Percentiles rank a stretch among this genome's conserved stretches.
These are phyloP conservation scores for Trichoderma oligosporum DNA, from an alignment of 2,329 filamentous ascomycete species.

Conservation along the genomic window DNA sequence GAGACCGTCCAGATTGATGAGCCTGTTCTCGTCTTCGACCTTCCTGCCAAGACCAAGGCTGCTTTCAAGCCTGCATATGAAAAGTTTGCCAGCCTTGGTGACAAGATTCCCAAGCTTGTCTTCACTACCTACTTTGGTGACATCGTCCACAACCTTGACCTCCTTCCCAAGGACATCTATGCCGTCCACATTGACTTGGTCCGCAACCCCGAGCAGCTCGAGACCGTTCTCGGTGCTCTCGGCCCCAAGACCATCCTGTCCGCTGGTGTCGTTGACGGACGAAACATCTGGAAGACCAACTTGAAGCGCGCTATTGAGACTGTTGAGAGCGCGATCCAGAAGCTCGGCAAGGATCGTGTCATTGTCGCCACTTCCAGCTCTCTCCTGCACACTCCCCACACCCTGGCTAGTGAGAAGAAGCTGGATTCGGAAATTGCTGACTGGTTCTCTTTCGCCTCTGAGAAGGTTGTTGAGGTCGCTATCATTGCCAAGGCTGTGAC, in stretches of 20 bases:
- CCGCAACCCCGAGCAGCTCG: slow-evolving; percentile 96
- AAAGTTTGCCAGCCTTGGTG: slow-evolving; percentile 73
- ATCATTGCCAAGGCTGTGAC: slow-evolving; percentile 96
- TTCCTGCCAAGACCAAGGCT: slow-evolving; percentile 83
- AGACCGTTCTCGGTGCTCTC: slow-evolving; percentile 75
- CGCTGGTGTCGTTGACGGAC: slow-evolving; percentile 93
- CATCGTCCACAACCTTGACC: slow-evolving; percentile 97
- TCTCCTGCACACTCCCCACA: slow-evolving; percentile 97
- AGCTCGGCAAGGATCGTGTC: slow-evolving; percentile 96
- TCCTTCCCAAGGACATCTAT: slow-evolving; percentile 74
- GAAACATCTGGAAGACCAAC: slow-evolving; percentile 99
- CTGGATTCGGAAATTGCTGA: slow-evolving; percentile 88
- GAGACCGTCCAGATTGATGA: slow-evolving; percentile 98
- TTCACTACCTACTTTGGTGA: slow-evolving; percentile 99
- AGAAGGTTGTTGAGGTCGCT: slow-evolving; percentile 90
- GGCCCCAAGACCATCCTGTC: slow-evolving; percentile 88
- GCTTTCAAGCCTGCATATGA: slow-evolving; percentile 98
- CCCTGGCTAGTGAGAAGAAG: slow-evolving; percentile 97
- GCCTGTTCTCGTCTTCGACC: slow-evolving; percentile 92
- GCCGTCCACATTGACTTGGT: slow-evolving; percentile 94
- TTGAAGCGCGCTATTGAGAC: slow-evolving; percentile 90
- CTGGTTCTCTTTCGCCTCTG: slow-evolving; percentile 97
- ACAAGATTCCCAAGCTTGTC: slow-evolving; percentile 80
- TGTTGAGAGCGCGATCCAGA: slow-evolving; percentile 84
- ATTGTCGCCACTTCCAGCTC: slow-evolving; percentile 96